Conservation (phyloP, 345 rosid genomes). For the Eucalyptus decipiens region DNA sequence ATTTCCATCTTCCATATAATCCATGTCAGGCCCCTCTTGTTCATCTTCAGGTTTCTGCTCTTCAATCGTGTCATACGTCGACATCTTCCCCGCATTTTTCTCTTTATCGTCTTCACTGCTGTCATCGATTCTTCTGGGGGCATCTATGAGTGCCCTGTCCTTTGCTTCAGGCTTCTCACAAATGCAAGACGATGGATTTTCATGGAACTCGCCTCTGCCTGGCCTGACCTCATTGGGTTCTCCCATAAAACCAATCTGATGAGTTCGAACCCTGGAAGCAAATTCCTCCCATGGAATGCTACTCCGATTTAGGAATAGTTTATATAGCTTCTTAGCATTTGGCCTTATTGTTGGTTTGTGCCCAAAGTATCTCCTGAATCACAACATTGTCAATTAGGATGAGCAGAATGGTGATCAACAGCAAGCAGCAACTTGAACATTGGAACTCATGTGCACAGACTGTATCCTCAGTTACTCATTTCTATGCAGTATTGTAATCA, state of each 20-base stretch:
- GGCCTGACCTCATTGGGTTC: constrained; percentile 71
- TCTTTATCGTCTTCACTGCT: not conserved
- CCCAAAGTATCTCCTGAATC: constrained; percentile 77
- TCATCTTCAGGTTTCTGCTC: constrained; percentile 30
- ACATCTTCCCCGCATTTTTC: not conserved
- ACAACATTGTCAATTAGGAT: not conserved
- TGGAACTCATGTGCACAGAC: not conserved
- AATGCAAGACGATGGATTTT: constrained; percentile 75
- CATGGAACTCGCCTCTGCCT: constrained; percentile 83
- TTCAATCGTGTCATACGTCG: not conserved
- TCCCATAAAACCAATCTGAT: constrained; percentile 86
- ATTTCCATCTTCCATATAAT: constrained; percentile 9
- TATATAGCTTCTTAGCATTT: constrained; percentile 66
- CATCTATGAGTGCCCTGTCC: not conserved
- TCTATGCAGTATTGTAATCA: not conserved
- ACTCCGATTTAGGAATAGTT: constrained; percentile 42
- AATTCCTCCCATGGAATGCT: constrained; percentile 87
- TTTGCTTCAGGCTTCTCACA: constrained; percentile 42
- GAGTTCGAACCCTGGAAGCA: constrained; percentile 34
- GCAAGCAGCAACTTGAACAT: not conserved
- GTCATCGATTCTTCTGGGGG: not conserved
- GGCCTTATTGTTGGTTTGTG: constrained; percentile 89
- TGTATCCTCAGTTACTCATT: not conserved
- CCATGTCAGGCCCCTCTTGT: constrained; percentile 27
- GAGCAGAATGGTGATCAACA: not conserved